Base-by-base conservation (phyloP, 192 early-diverging fungal genomes). In the Backusella tuberculispora region DNA sequence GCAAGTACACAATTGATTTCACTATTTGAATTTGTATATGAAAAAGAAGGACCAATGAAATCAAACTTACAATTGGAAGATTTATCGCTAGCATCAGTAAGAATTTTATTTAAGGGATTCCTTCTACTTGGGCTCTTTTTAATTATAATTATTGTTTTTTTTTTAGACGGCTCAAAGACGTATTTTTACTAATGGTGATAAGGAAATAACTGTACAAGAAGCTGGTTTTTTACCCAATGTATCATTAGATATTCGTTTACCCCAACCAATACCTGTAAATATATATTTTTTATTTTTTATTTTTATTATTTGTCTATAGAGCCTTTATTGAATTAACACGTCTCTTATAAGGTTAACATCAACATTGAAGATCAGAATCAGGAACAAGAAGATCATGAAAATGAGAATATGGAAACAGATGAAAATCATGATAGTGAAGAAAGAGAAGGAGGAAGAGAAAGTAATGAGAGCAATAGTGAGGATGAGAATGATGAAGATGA, bases 201-300 rank as follows among this genome's bases (percentile, higher is more conserved):
- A 66, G 6, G 15, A 37, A 13, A 76, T 70, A 38, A 17, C 48
- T 2, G 45, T 76, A 4, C 37, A 34, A 41, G 74, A 76, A 44
- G 74, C 74, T 4, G 74, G 74, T 14, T 70, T 69, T 40, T 37
- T 69, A 7, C 67, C 74, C 6, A 76, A 76, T 44, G 53, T 70
- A 17, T 70, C 74, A 12, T 21, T 76, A 14, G 50, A 76, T 34
- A 42, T 70, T 14, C 38, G 19, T 17, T 5, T 40, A 4, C 26
- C 48, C 14, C 26, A 6, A 26, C 45, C 29, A 2, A 2, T 12
- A 26, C 14, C 24, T 46, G 45, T 47, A 60, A 60, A 60, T 60
- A 26, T 1, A 60, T n/a, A n/a, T n/a, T n/a, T n/a, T n/a, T n/a
- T n/a, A n/a, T n/a, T n/a, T n/a, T n/a, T n/a, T n/a, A n/a, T n/a